Evolutionary conservation across 129 eudicot species (phyloP).

Genomic region (Dittrichia graveolens): DNA sequence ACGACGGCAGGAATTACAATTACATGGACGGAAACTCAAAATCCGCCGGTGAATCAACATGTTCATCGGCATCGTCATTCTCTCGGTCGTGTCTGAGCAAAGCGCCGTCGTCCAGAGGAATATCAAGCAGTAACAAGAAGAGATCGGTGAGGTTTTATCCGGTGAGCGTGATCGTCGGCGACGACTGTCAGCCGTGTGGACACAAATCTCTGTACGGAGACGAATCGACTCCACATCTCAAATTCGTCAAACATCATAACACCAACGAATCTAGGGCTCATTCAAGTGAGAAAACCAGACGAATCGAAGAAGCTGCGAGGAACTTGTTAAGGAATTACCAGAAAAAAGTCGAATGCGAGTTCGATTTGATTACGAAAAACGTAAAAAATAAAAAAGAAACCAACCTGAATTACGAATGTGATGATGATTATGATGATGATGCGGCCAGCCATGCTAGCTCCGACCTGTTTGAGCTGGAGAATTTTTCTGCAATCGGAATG

Average conservation of each 20-base stretch:
- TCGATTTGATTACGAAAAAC: slow-evolving; percentile 24
- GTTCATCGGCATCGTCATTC: slow-evolving; percentile 82
- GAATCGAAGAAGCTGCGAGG: slow-evolving; percentile 68
- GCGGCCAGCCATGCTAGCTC: slow-evolving; percentile 70
- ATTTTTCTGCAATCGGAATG: slow-evolving; percentile 66
- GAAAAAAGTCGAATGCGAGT: slow-evolving; percentile 42
- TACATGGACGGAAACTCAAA: slow-evolving; percentile 26
- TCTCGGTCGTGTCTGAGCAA: slow-evolving; percentile 87
- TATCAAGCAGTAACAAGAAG: slow-evolving; percentile 41
- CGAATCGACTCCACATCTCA: slow-evolving; percentile 19
- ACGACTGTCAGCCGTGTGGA: slow-evolving; percentile 64
- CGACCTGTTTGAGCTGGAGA: slow-evolving; percentile 84
- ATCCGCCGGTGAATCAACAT: slow-evolving; percentile 53
- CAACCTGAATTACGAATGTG: slow-evolving; percentile 35
- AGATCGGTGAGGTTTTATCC: slow-evolving; percentile 74
- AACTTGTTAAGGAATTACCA: slow-evolving; percentile 58
- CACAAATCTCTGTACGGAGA: slow-evolving; percentile 44
- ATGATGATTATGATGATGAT: slow-evolving; percentile 57
- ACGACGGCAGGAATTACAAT: background rate
- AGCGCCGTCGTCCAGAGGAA: slow-evolving; percentile 65
- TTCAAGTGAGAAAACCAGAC: slow-evolving; percentile 48
- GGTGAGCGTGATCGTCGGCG: slow-evolving; percentile 66
- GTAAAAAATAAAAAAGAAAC: slow-evolving; percentile 4
- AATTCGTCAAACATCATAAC: slow-evolving; percentile 29
- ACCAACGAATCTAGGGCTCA: slow-evolving; percentile 42